phyloP scores from a whole-genome alignment of 345 rosid genomes.

The Diplotaxis tenuifolia region DNA sequence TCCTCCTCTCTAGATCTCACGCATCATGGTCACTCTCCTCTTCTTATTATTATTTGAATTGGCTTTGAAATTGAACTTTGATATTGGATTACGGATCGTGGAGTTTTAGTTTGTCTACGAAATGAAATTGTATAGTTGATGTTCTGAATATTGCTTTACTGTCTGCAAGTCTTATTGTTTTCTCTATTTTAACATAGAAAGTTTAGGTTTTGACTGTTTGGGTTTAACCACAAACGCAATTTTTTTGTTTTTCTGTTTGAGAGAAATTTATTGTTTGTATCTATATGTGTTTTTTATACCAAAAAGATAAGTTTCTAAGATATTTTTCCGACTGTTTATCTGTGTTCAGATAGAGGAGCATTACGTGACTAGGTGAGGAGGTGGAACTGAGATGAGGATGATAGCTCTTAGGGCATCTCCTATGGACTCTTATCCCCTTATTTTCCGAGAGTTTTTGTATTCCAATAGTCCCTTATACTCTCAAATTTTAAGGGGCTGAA shows the following conservation, averaged over 20 bases:
- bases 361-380: background rate
- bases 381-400: background rate
- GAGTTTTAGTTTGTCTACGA: background rate
- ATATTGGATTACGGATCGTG: background rate
- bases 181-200: background rate
- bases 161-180: background rate
- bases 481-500: no score
- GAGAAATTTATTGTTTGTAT: constrained; percentile 4
- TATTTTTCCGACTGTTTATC: background rate
- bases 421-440: no score
- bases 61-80: background rate
- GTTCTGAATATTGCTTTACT: background rate
- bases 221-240: background rate
- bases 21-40: background rate
- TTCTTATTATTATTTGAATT: background rate
- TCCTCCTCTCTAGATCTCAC: background rate
- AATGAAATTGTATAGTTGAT: background rate
- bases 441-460: no score
- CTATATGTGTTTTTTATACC: background rate
- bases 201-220: constrained; percentile 14
- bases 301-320: background rate
- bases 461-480: no score
- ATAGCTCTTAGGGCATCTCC: background rate
- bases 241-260: background rate
- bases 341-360: background rate